Evolutionary conservation across 257 asterid species (phyloP).

Genomic region (Solanum dulcamara): DNA sequence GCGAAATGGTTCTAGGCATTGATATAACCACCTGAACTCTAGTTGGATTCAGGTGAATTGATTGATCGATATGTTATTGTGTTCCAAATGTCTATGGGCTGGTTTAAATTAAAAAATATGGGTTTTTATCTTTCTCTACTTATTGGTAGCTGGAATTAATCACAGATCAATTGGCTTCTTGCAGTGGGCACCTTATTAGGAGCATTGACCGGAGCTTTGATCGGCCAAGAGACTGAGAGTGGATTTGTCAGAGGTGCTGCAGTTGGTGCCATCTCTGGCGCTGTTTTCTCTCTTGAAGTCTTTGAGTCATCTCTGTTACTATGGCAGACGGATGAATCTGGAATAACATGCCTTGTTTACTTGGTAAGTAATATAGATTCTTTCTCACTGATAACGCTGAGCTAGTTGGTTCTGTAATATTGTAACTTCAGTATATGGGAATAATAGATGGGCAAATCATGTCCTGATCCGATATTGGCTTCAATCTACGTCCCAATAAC

Average conservation of each 20-base stretch:
- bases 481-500: no score
- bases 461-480: not conserved
- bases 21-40: not conserved
- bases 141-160: not conserved
- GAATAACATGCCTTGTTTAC: constrained; percentile 80
- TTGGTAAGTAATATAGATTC: constrained; percentile 41
- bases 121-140: not conserved
- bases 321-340: constrained; percentile 95
- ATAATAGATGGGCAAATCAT: not conserved
- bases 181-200: constrained; percentile 93
- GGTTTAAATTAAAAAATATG: not conserved
- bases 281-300: constrained; percentile 97
- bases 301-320: constrained; percentile 71
- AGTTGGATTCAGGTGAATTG: not conserved
- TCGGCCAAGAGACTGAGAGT: constrained; percentile 96
- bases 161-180: not conserved
- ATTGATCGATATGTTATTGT: not conserved
- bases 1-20: not conserved
- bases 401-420: not conserved
- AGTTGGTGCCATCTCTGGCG: constrained; percentile 95
- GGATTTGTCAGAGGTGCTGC: constrained; percentile 97
- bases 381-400: not conserved
- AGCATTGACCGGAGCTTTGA: constrained; percentile 92
- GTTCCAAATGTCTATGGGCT: not conserved
- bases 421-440: not conserved